A percentile compares a stretch with the other conserved stretches of the same genome.
phyloP scores from a whole-genome alignment of 306 rosid genomes.

The Cucumis hystrix region DNA sequence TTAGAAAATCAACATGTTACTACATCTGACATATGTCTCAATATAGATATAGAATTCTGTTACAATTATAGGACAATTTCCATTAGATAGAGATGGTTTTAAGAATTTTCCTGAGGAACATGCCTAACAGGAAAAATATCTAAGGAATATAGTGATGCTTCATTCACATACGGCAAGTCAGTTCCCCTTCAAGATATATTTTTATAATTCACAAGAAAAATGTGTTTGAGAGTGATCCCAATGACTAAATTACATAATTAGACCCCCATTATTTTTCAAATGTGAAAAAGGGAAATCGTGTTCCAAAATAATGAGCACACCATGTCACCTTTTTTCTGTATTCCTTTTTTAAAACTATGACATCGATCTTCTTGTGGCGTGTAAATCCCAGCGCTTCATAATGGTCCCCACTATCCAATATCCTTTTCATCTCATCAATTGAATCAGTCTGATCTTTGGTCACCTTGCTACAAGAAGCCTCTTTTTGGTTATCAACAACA shows the following conservation, averaged over 20 bases:
- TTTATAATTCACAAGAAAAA: background rate
- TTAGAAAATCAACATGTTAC: background rate
- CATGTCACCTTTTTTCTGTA: slow-evolving; percentile 59
- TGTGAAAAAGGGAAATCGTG: background rate
- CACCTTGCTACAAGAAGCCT: slow-evolving; percentile 40
- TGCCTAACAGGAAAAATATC: background rate
- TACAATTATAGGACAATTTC: background rate
- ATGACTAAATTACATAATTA: background rate
- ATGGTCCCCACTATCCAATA: slow-evolving; percentile 55
- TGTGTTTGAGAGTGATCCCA: background rate
- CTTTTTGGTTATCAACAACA: slow-evolving; percentile 36
- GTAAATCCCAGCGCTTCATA: slow-evolving; percentile 76
- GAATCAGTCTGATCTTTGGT: slow-evolving; percentile 42
- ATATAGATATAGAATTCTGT: background rate
- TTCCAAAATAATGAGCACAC: background rate
- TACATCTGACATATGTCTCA: background rate
- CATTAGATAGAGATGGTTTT: background rate
- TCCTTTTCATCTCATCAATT: slow-evolving; percentile 75
- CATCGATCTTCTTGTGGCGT: slow-evolving; percentile 73
- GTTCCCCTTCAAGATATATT: background rate
- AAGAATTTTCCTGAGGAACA: background rate
- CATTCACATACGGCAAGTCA: background rate
- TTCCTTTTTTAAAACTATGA: slow-evolving; percentile 54
- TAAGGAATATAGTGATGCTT: background rate
- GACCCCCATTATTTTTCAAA: background rate